Evolutionary conservation across 768 basidiomycete species (phyloP), one percentile per base, ranked within the genome.

Genomic region (Phylloporus sp.): DNA sequence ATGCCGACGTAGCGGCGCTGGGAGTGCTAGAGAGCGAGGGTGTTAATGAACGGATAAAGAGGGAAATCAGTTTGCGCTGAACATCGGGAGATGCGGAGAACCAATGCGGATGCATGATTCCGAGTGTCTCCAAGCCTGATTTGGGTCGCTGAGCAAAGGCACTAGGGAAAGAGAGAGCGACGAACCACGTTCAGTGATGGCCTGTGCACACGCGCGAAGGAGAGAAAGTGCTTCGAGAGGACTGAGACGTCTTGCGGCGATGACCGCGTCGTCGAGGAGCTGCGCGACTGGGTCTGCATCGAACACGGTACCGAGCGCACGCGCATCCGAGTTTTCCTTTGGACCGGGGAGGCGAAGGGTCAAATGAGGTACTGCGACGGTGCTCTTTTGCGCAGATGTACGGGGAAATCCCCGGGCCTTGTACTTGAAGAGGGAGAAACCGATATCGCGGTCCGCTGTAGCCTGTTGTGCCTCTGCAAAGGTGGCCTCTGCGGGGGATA

Each of bases 81-180:
- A 78, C 69, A 10, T 81, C 78, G 8, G 80, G 80, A 6, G 86
- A 88, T 9, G 88, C 76, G 35, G 88, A 84, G 65, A 86, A 76
- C 88, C 86, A 91, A 64, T 91, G 85, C 6, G 90, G 87, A 59
- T 86, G 86, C 86, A 91, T 91, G 41, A 91, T 76, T 18, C 89
- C 90, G 41, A 88, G 82, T 4, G 85, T 83, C 64, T 90, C 87
- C 45, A 90, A 74, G n/a, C 88, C 88, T 91, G 53, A 53, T 42
- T 42, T 47, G 41, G 41, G 0, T 4, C 9, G 31, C 12, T 54
- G 50, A 54, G 58, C 27, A 1, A 27, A 28, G 54, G 27, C 59
- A 18, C 39, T 20, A 18, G 24, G 29, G 23, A 49, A 45, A 61
- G 22, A 43, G 38, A 26, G 9, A 15, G 26, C 40, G 35, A 66